phyloP scores from a whole-genome alignment of 2,329 filamentous ascomycete species.

The Colletotrichum limetticola region DNA sequence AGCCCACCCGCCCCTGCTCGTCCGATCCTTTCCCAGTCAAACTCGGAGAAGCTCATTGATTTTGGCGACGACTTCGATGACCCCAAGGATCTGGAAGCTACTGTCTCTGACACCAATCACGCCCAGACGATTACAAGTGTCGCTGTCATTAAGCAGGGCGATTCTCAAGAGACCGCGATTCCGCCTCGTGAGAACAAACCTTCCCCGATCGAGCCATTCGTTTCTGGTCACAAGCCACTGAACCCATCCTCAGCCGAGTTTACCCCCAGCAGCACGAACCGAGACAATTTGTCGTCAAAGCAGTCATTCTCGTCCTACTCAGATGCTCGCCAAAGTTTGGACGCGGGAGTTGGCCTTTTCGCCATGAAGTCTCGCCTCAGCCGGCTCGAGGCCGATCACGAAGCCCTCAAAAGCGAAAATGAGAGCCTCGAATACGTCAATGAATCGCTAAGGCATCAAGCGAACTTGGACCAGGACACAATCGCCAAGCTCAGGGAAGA shows the following conservation, averaged over 20 bases:
- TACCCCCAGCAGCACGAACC: not conserved
- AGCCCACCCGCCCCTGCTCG: not conserved
- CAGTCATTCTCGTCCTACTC: not conserved
- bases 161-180: not conserved
- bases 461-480: not conserved
- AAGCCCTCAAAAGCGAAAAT: conserved; percentile 18
- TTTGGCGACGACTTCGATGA: not conserved
- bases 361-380: not conserved
- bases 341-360: not conserved
- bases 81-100: not conserved
- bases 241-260: not conserved
- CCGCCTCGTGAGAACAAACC: no score
- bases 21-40: not conserved
- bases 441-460: not conserved
- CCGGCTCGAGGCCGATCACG: not conserved
- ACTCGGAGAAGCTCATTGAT: conserved; percentile 15
- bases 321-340: conserved; percentile 4
- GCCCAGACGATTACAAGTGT: not conserved
- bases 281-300: not conserved
- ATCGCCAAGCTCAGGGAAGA: not conserved
- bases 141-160: not conserved
- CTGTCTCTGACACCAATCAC: no score
- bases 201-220: not conserved
- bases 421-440: conserved; percentile 15
- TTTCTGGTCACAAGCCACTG: not conserved